These are phyloP conservation scores for Scenedesmus sp. DNA, from an alignment of 163 green algal genomes.

Conservation along the genomic window DNA sequence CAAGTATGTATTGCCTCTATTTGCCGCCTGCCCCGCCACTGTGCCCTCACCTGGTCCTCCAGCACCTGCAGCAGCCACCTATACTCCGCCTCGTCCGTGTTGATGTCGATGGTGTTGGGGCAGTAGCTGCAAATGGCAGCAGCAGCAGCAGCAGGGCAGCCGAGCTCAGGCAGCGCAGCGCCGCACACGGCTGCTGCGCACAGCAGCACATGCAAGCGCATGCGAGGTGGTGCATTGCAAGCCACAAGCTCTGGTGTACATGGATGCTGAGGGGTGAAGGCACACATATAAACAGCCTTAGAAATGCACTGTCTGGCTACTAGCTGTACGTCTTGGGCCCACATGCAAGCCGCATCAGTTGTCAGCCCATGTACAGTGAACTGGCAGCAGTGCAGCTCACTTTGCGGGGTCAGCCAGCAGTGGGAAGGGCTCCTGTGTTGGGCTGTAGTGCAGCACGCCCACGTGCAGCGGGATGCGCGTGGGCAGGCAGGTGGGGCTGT, in stretches of 20 bases:
- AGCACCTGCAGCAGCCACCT: constrained; percentile 81
- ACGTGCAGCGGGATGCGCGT: constrained; percentile 84
- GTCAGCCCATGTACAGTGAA: not conserved
- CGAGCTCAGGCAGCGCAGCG: not conserved
- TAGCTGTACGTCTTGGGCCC: not conserved
- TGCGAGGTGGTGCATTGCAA: not conserved
- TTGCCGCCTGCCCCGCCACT: too few species aligned
- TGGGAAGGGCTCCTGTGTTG: constrained; percentile 90
- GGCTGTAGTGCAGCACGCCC: constrained; percentile 96
- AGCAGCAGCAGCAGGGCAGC: too few species aligned
- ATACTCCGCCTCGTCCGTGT: constrained; percentile 87
- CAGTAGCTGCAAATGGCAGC: constrained; percentile 76
- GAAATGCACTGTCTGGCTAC: not conserved
- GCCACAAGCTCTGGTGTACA: not conserved
- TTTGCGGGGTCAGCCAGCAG: constrained; percentile 59
- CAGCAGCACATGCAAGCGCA: too few species aligned
- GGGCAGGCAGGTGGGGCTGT: constrained; percentile 23
- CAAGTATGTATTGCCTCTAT: too few species aligned
- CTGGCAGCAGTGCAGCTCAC: not conserved
- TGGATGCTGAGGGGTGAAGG: not conserved
- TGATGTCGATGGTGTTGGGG: constrained; percentile 94
- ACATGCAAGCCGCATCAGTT: not conserved
- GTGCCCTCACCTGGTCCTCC: constrained; percentile 68
- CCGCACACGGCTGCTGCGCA: not conserved
- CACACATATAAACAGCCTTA: not conserved